A percentile compares a stretch with the other conserved stretches of the same genome.
Evolutionary conservation across 1,139 yeast species (phyloP).

Genomic region (Hemisphaericaspora xylofermentans): DNA sequence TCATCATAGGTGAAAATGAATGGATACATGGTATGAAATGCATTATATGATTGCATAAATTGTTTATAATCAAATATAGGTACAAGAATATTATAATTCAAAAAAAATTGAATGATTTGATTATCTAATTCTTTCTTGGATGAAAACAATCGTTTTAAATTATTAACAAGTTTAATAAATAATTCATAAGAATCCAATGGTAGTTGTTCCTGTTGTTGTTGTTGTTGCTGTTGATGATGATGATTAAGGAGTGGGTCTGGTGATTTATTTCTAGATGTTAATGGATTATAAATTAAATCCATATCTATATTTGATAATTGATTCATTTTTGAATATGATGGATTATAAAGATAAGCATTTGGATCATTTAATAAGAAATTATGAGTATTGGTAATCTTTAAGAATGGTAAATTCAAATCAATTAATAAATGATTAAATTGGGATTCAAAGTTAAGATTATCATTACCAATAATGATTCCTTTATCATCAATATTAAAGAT

Average conservation of each 20-base stretch:
- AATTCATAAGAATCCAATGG: slow-evolving; percentile 47
- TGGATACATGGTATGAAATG: slow-evolving; percentile 57
- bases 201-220: slow-evolving; percentile 16
- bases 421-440: slow-evolving; percentile 49
- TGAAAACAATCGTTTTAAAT: slow-evolving; percentile 45
- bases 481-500: slow-evolving; percentile 46
- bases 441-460: slow-evolving; percentile 48
- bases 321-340: slow-evolving; percentile 40
- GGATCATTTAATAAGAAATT: slow-evolving; percentile 47
- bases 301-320: slow-evolving; percentile 42
- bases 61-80: slow-evolving; percentile 61
- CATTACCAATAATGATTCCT: slow-evolving; percentile 50
- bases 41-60: slow-evolving; percentile 58
- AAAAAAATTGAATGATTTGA: slow-evolving; percentile 52
- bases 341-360: slow-evolving; percentile 43
- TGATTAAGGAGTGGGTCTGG: too few relatives aligned
- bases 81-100: slow-evolving; percentile 55
- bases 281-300: slow-evolving; percentile 44
- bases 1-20: slow-evolving; percentile 51
- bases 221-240: too few relatives aligned
- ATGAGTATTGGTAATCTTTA: slow-evolving; percentile 48
- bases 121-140: slow-evolving; percentile 50
- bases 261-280: slow-evolving; percentile 26
- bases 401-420: slow-evolving; percentile 45
- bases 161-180: slow-evolving; percentile 46